Percentiles rank a stretch among this genome's conserved stretches.
Conservation (phyloP, 1,284 basidiomycete genomes). For the Sanghuangporus sanghuang region DNA sequence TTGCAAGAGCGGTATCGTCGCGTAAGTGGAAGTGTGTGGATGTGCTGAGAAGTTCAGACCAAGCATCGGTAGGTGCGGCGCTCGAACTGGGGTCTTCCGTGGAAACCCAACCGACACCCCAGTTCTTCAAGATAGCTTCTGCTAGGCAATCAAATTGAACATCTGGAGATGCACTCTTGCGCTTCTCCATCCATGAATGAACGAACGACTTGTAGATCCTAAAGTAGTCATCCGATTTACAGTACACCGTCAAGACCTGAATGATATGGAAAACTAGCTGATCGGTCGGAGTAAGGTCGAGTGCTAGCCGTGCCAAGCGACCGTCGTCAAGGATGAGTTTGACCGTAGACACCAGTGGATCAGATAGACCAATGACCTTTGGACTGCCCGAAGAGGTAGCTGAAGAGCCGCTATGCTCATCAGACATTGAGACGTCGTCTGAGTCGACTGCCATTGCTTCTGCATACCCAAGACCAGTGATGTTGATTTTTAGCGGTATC, state of each 20-base stretch:
- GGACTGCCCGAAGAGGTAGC: constrained; percentile 24
- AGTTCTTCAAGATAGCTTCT: constrained; percentile 43
- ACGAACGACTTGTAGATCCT: constrained; percentile 53
- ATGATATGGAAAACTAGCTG: constrained; percentile 54
- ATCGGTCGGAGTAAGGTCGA: constrained; percentile 48
- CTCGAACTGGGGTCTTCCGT: constrained; percentile 17
- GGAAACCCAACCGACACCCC: constrained; percentile 28
- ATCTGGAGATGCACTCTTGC: constrained; percentile 36
- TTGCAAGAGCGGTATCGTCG: constrained; percentile 50
- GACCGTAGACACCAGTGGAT: constrained; percentile 39
- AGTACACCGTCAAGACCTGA: constrained; percentile 32
- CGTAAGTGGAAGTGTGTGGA: constrained; percentile 40
- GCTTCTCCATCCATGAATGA: constrained; percentile 44
- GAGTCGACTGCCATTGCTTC: constrained; percentile 11
- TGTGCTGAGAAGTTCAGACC: constrained; percentile 34
- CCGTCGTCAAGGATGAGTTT: constrained; percentile 46
- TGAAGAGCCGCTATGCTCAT: constrained; percentile 21
- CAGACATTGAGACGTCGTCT: constrained; percentile 15
- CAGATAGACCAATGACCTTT: constrained; percentile 33
- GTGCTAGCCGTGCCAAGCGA: constrained; percentile 36
- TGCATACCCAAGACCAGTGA: constrained; percentile 21
- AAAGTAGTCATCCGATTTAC: constrained; percentile 45
- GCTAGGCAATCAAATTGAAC: constrained; percentile 55
- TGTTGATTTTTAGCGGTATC: constrained; percentile 34
- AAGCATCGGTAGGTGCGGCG: constrained; percentile 20